phyloP scores from a whole-genome alignment of 2,329 filamentous ascomycete genomes.

The Verruconis gallopava region DNA sequence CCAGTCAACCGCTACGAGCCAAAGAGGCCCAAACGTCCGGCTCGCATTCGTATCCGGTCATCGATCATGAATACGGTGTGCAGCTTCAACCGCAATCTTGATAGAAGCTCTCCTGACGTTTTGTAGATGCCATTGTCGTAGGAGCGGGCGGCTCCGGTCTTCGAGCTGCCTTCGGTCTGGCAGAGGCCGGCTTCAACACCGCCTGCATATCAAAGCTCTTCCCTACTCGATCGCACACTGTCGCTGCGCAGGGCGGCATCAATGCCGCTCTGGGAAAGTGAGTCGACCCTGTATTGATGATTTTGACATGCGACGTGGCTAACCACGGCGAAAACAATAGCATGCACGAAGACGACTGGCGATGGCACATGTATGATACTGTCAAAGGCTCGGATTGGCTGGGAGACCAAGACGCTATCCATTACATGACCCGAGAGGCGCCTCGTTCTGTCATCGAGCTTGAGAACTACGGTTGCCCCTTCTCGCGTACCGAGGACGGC shows the following conservation, averaged over 20 bases:
- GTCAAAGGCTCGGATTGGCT: slow-evolving; percentile 98
- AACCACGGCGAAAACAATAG: slow-evolving; percentile 14
- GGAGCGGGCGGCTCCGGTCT: slow-evolving; percentile 72
- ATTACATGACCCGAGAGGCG: slow-evolving; percentile 96
- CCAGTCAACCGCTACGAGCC: slow-evolving; percentile 72
- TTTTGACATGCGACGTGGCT: not conserved
- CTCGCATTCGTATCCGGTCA: slow-evolving; percentile 83
- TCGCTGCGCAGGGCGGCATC: slow-evolving; percentile 66
- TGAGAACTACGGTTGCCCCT: slow-evolving; percentile 95
- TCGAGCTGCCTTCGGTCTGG: slow-evolving; percentile 72
- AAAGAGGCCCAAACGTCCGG: slow-evolving; percentile 86
- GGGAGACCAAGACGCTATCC: slow-evolving; percentile 92
- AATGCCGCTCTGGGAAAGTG: slow-evolving; percentile 74
- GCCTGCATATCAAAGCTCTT: slow-evolving; percentile 80
- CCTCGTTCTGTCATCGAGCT: slow-evolving; percentile 85
- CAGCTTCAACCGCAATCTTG: not conserved
- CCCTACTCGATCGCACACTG: slow-evolving; percentile 74
- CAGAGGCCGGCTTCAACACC: slow-evolving; percentile 80
- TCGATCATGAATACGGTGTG: slow-evolving; percentile 89
- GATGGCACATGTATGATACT: slow-evolving; percentile 99
- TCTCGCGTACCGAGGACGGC: slow-evolving; percentile 91
- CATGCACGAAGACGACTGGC: slow-evolving; percentile 98
- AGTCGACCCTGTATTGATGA: slow-evolving; percentile 13
- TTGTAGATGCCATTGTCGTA: slow-evolving; percentile 74
- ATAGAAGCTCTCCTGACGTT: not conserved